These are phyloP conservation scores for Termitomyces sp. DNA, from an alignment of 768 basidiomycete genomes.

Conservation along the genomic window DNA sequence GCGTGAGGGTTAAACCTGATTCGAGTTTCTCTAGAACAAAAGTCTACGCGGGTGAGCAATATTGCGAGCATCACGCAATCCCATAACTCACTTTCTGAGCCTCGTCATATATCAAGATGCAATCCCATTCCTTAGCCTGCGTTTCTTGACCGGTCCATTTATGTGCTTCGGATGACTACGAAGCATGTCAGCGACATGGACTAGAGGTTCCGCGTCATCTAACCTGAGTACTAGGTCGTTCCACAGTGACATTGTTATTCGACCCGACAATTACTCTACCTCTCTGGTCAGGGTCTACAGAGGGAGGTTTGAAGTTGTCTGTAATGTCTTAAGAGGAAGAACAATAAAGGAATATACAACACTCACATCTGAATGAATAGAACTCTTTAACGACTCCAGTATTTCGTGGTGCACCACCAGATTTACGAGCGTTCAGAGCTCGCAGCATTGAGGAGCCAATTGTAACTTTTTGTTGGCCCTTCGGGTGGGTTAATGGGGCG, in stretches of 20 bases:
- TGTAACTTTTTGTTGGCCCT: slow-evolving; percentile 53
- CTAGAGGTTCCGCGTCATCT: slow-evolving; percentile 13
- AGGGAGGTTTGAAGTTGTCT: slow-evolving; percentile 79
- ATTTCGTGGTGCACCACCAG: slow-evolving; percentile 45
- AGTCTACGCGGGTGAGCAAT: slow-evolving; percentile 37
- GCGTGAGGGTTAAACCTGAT: slow-evolving; percentile 52
- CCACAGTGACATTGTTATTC: slow-evolving; percentile 49
- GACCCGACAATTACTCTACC: slow-evolving; percentile 63
- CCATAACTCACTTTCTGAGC: slow-evolving; percentile 53
- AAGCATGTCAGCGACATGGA: background rate
- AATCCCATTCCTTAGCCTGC: slow-evolving; percentile 66
- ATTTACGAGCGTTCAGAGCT: slow-evolving; percentile 68
- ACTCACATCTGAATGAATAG: slow-evolving; percentile 75
- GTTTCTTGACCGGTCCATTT: slow-evolving; percentile 57
- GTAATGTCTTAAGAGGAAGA: background rate
- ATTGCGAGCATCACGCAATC: background rate
- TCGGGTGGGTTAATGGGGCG: slow-evolving; percentile 52
- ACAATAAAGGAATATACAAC: background rate
- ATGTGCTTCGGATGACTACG: slow-evolving; percentile 49
- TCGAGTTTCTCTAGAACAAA: slow-evolving; percentile 78
- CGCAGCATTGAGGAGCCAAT: slow-evolving; percentile 56
- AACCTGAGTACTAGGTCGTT: slow-evolving; percentile 68
- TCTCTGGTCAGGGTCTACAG: slow-evolving; percentile 61
- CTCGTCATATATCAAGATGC: slow-evolving; percentile 79
- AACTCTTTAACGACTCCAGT: slow-evolving; percentile 58